Conservation (phyloP, 352 stramenopile species). For the Thalassiosira livingstoniorum region DNA sequence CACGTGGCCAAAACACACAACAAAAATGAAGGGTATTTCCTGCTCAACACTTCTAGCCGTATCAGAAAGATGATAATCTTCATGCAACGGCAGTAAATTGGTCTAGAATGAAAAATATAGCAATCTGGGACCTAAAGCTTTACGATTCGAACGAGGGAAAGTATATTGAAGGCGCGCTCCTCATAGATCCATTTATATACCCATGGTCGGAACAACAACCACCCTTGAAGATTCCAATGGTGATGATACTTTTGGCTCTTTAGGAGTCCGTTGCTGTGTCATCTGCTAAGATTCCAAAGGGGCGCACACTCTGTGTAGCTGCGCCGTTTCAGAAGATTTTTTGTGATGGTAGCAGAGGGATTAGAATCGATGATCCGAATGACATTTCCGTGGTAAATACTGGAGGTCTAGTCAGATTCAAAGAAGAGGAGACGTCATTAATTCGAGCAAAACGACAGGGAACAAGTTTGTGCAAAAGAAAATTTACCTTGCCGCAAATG, state of each 20-base stretch:
- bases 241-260: background rate
- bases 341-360: background rate
- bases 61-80: background rate
- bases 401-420: background rate
- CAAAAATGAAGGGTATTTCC: background rate
- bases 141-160: background rate
- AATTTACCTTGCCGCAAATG: background rate
- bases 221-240: background rate
- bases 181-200: background rate
- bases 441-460: background rate
- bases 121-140: background rate
- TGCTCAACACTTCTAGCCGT: background rate
- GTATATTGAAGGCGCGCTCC: background rate
- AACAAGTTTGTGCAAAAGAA: background rate
- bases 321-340: background rate
- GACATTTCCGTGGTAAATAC: background rate
- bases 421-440: background rate
- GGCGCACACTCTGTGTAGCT: background rate
- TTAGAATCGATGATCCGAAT: background rate
- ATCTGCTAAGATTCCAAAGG: no score
- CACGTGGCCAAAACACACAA: background rate
- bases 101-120: background rate
- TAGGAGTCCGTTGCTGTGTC: no score
- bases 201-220: background rate
- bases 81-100: background rate